Conservation (phyloP, 192 early-diverging fungal genomes). For the Coemansia asiatica region DNA sequence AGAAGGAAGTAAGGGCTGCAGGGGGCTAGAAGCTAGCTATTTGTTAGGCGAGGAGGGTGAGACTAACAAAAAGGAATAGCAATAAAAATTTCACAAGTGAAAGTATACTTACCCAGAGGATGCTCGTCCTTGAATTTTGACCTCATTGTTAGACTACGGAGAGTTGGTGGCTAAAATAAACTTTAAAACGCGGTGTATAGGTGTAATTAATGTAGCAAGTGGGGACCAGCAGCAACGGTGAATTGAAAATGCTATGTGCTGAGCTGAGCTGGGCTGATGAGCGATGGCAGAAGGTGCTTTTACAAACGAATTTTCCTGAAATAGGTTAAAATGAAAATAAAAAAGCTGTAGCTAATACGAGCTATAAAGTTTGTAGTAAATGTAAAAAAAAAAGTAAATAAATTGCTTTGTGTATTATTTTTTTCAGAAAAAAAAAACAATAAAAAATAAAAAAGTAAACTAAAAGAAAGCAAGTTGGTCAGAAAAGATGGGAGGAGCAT, state of each 20-base stretch:
- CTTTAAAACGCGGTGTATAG: background rate
- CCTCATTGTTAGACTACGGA: slow-evolving; percentile 56
- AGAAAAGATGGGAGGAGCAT: slow-evolving; percentile 9
- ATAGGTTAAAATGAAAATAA: slow-evolving; percentile 3
- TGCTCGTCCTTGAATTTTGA: slow-evolving; percentile 98
- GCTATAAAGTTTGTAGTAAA: background rate
- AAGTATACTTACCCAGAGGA: slow-evolving; percentile 72
- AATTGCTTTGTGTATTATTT: background rate
- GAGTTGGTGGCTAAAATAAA: background rate
- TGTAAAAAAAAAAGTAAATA: slow-evolving; percentile 6
- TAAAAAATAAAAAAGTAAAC: slow-evolving; percentile 5
- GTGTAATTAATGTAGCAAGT: background rate
- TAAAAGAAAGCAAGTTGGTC: background rate
- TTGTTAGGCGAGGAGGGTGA: background rate
- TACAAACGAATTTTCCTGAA: background rate
- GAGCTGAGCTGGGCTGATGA: background rate
- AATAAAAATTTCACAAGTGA: too few species aligned
- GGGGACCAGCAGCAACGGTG: background rate
- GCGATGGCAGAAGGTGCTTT: background rate
- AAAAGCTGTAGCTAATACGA: background rate
- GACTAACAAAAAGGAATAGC: background rate
- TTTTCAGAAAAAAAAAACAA: background rate
- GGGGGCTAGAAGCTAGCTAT: too few species aligned
- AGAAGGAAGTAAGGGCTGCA: too few species aligned
- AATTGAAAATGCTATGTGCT: too few species aligned